Percentiles rank a stretch among this genome's conserved stretches.
Conservation (phyloP, 768 basidiomycete genomes). For the Neoboletus brunneissimus region DNA sequence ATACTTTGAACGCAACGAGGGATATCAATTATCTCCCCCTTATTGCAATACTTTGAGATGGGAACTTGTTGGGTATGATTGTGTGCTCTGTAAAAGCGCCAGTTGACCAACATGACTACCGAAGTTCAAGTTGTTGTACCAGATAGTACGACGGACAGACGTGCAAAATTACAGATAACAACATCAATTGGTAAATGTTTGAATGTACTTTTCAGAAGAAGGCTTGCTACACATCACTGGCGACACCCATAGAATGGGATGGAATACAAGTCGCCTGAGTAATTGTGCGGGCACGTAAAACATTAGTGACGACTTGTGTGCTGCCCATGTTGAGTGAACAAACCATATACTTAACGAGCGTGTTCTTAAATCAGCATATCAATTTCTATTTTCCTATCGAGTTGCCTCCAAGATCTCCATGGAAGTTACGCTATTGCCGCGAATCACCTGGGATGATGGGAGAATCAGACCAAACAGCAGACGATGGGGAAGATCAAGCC, state of each 20-base stretch:
- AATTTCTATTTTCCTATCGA: conserved; percentile 26
- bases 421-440: conserved; percentile 94
- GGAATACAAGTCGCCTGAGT: conserved; percentile 5
- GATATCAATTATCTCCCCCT: not conserved
- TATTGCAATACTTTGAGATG: not conserved
- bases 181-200: not conserved
- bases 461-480: conserved; percentile 1
- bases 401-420: conserved; percentile 85
- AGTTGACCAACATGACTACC: not conserved
- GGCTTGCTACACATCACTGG: conserved; percentile 1
- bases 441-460: conserved; percentile 68
- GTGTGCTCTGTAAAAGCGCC: not conserved
- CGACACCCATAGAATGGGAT: not conserved
- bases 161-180: conserved; percentile 1
- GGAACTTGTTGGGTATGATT: not conserved
- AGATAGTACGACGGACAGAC: not conserved
- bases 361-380: not conserved
- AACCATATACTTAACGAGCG: conserved; percentile 8
- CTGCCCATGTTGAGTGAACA: not conserved
- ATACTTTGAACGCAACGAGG: not conserved
- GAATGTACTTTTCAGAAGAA: not conserved
- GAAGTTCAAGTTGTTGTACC: not conserved
- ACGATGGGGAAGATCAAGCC: conserved; percentile 31
- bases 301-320: conserved; percentile 1
- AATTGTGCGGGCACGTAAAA: not conserved